phyloP scores from a whole-genome alignment of 495 filamentous ascomycete genomes.

The Hypoxylon fragiforme region DNA sequence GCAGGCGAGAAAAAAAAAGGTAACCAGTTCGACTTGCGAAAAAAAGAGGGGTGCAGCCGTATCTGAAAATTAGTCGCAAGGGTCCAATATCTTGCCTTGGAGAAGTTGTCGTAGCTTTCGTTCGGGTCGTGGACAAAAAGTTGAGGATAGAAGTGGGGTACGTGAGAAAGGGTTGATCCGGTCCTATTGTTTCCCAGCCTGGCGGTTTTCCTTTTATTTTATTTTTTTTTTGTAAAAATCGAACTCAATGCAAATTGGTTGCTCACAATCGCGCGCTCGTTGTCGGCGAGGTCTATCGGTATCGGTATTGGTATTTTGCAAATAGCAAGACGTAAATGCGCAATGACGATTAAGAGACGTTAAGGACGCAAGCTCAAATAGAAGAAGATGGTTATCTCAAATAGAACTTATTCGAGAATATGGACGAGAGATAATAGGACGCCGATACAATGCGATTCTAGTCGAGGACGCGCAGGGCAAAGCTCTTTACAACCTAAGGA shows the following conservation, averaged over 20 bases:
- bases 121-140: slow-evolving; percentile 20
- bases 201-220: not conserved
- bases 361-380: slow-evolving; percentile 2
- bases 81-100: slow-evolving; percentile 8
- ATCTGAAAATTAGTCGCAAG: slow-evolving; percentile 20
- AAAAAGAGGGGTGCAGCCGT: slow-evolving; percentile 14
- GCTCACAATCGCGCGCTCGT: slow-evolving; percentile 24
- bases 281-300: slow-evolving; percentile 28
- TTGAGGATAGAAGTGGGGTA: slow-evolving; percentile 17
- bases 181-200: slow-evolving; percentile 9
- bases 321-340: slow-evolving; percentile 20
- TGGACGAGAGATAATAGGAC: slow-evolving; percentile 4
- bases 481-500: slow-evolving; percentile 15
- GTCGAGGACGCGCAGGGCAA: slow-evolving; percentile 17
- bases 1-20: slow-evolving; percentile 7
- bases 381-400: slow-evolving; percentile 4
- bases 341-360: not conserved
- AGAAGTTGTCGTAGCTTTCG: slow-evolving; percentile 25
- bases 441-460: slow-evolving; percentile 33
- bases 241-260: not conserved
- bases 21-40: slow-evolving; percentile 9
- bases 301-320: slow-evolving; percentile 10
- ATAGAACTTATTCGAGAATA: slow-evolving; percentile 10
- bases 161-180: slow-evolving; percentile 16
- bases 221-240: slow-evolving; percentile 11